Conservation (phyloP, 345 rosid genomes). For the Litchi chinensis region DNA sequence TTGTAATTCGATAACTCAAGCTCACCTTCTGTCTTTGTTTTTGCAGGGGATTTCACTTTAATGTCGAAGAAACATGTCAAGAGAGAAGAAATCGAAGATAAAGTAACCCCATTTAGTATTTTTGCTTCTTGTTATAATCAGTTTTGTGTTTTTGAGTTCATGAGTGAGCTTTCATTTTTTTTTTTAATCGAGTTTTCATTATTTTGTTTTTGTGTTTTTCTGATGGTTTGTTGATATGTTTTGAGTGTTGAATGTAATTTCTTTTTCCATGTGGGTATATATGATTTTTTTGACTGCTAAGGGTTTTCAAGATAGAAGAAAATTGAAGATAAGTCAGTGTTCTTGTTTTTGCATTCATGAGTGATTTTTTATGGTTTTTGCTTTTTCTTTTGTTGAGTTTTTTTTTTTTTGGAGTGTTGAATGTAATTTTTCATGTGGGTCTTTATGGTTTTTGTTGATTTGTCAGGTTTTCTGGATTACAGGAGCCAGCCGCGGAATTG, state of each 20-base stretch:
- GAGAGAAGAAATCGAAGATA: conserved; percentile 74
- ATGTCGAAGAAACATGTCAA: conserved; percentile 71
- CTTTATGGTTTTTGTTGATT: conserved; percentile 18
- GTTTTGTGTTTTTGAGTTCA: neutral
- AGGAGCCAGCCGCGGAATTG: conserved; percentile 97
- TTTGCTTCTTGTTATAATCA: neutral
- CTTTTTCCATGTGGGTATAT: neutral
- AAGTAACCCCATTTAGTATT: conserved; percentile 37
- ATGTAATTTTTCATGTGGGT: neutral
- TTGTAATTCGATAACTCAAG: neutral
- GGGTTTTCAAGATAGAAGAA: conserved; percentile 53
- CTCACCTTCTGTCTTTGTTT: neutral
- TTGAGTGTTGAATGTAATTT: neutral
- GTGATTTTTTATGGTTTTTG: neutral
- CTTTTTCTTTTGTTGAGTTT: neutral
- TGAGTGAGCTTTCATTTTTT: neutral
- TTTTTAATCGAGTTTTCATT: no score
- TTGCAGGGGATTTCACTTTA: conserved; percentile 73
- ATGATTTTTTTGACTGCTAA: conserved; percentile 3
- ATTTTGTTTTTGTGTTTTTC: neutral
- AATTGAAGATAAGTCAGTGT: conserved; percentile 58
- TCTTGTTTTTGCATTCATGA: neutral
- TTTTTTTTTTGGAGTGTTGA: neutral
- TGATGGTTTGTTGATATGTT: neutral
- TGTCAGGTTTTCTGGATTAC: conserved; percentile 89